These are phyloP conservation scores for Chloromonas sp. DNA, from an alignment of 163 green algal species.

Conservation along the genomic window DNA sequence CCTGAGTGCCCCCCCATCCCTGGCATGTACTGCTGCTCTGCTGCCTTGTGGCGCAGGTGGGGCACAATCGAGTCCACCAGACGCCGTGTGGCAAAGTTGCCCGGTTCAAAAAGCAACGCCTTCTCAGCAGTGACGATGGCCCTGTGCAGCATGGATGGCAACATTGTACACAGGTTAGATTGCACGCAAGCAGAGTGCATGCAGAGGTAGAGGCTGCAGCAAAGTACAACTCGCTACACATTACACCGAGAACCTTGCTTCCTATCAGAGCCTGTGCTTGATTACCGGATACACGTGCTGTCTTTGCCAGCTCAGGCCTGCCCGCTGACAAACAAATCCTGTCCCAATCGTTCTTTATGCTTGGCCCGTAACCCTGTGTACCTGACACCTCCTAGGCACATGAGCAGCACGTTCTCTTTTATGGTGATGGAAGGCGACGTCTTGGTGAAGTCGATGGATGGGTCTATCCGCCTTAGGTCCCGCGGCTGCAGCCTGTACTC, in stretches of 20 bases:
- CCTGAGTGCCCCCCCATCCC: background rate
- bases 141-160: conserved; percentile 21
- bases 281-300: too few relatives aligned
- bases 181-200: too few relatives aligned
- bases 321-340: too few relatives aligned
- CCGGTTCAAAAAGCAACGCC: conserved; percentile 87
- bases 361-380: conserved; percentile 12
- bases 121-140: conserved; percentile 78
- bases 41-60: conserved; percentile 35
- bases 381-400: conserved; percentile 88
- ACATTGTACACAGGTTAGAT: background rate
- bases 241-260: too few relatives aligned
- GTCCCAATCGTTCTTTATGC: too few relatives aligned
- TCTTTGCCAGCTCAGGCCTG: too few relatives aligned
- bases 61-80: conserved; percentile 72
- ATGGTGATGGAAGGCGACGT: conserved; percentile 76
- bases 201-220: too few relatives aligned
- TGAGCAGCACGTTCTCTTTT: conserved; percentile 88
- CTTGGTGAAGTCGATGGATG: conserved; percentile 76
- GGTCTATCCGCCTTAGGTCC: conserved; percentile 92
- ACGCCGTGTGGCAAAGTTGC: conserved; percentile 50
- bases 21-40: conserved; percentile 4
- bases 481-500: conserved; percentile 82
- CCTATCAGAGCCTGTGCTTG: too few relatives aligned
- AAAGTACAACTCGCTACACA: too few relatives aligned